These are phyloP conservation scores for Suillus fuscotomentosus DNA, from an alignment of 768 basidiomycete genomes.

Conservation along the genomic window DNA sequence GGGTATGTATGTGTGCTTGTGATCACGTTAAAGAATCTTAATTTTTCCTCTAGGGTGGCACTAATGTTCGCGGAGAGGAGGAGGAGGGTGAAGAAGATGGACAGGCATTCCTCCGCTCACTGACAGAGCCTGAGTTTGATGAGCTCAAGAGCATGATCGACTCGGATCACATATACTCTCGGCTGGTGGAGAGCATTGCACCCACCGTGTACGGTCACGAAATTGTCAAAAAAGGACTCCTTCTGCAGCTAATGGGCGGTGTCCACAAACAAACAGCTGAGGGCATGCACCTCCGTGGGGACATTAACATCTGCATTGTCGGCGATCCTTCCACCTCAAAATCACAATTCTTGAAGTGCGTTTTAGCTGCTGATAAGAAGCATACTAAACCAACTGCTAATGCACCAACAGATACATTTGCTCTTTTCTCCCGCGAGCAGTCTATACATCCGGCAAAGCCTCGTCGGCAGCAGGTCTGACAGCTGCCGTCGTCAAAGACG, in stretches of 20 bases:
- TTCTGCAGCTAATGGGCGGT: slow-evolving; percentile 97
- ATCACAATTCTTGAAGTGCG: slow-evolving; percentile 96
- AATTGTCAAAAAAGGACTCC: slow-evolving; percentile 96
- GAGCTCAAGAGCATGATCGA: slow-evolving; percentile 94
- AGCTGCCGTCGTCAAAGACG: slow-evolving; percentile 96
- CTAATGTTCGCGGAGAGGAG: slow-evolving; percentile 88
- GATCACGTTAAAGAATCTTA: not conserved
- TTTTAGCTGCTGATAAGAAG: slow-evolving; percentile 9
- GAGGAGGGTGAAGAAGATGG: slow-evolving; percentile 75
- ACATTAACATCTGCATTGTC: slow-evolving; percentile 97
- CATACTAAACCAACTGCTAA: not conserved
- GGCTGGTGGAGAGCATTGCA: slow-evolving; percentile 92
- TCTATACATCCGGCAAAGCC: slow-evolving; percentile 99
- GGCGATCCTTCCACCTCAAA: slow-evolving; percentile 98
- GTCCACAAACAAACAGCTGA: slow-evolving; percentile 96
- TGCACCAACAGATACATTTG: slow-evolving; percentile 77
- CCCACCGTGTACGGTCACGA: slow-evolving; percentile 99
- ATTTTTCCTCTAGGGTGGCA: slow-evolving; percentile 54
- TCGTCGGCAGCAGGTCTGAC: slow-evolving; percentile 99
- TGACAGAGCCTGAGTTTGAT: slow-evolving; percentile 93
- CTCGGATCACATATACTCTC: slow-evolving; percentile 90
- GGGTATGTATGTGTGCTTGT: slow-evolving; percentile 51
- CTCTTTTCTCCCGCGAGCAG: slow-evolving; percentile 95
- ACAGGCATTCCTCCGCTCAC: slow-evolving; percentile 81
- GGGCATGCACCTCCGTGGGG: slow-evolving; percentile 97